These are phyloP conservation scores for Aureobasidium zeae DNA, from an alignment of 2,329 filamentous ascomycete genomes.

Conservation along the genomic window DNA sequence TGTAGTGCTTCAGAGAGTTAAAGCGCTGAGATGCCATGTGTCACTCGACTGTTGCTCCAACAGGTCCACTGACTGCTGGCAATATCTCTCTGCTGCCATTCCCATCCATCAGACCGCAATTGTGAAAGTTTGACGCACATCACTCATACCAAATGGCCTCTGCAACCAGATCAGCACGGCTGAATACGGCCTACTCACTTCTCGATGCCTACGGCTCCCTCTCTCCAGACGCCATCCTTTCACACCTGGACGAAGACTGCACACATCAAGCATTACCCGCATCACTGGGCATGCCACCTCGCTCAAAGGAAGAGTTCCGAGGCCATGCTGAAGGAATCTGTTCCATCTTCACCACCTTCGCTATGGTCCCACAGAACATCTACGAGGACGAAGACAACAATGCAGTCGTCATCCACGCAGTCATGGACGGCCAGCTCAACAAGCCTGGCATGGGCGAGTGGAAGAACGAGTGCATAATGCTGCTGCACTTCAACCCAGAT, in stretches of 20 bases:
- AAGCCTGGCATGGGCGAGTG: slow-evolving; percentile 19
- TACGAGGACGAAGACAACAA: slow-evolving; percentile 28
- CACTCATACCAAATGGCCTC: slow-evolving; percentile 1
- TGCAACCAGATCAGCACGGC: slow-evolving; percentile 17
- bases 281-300: slow-evolving; percentile 32
- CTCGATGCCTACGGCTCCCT: slow-evolving; percentile 35
- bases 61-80: background rate
- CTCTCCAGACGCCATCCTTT: slow-evolving; percentile 31
- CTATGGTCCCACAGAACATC: slow-evolving; percentile 32
- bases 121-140: background rate
- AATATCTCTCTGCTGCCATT: background rate
- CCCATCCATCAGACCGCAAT: background rate
- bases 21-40: slow-evolving; percentile 7
- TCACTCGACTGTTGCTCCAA: background rate
- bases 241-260: slow-evolving; percentile 31
- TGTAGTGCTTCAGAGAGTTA: slow-evolving; percentile 14
- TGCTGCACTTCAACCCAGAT: slow-evolving; percentile 18
- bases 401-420: slow-evolving; percentile 32
- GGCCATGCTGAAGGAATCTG: slow-evolving; percentile 35
- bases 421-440: slow-evolving; percentile 26
- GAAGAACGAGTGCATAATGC: slow-evolving; percentile 21
- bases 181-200: slow-evolving; percentile 26
- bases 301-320: slow-evolving; percentile 31
- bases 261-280: slow-evolving; percentile 34
- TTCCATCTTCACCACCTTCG: slow-evolving; percentile 34